phyloP scores from a whole-genome alignment of 768 basidiomycete genomes.

The Goffeauzyma gilvescens region DNA sequence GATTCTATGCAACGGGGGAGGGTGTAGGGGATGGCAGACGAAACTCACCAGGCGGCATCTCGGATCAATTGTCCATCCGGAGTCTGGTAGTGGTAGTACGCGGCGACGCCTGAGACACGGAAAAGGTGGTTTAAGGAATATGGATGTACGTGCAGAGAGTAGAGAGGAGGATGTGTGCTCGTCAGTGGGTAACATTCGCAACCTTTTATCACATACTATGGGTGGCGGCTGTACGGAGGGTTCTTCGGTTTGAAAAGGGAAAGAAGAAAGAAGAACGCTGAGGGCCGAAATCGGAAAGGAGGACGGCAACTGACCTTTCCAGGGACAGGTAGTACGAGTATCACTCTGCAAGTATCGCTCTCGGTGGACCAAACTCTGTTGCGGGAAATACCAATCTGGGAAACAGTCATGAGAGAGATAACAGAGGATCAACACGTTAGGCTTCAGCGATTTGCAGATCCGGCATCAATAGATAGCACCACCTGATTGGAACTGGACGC shows the following conservation, averaged over 20 bases:
- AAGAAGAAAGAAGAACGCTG: not conserved
- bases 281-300: not conserved
- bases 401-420: not conserved
- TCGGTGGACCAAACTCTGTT: slow-evolving; percentile 23
- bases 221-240: no score
- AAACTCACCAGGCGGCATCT: slow-evolving; percentile 23
- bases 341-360: slow-evolving; percentile 14
- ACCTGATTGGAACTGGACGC: no score
- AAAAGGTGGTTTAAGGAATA: not conserved
- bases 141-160: no score
- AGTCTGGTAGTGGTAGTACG: slow-evolving; percentile 25
- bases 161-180: no score
- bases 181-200: no score
- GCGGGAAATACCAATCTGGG: slow-evolving; percentile 26
- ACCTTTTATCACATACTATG: no score
- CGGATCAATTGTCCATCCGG: slow-evolving; percentile 24
- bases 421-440: not conserved
- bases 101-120: slow-evolving; percentile 15
- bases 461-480: slow-evolving; percentile 2
- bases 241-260: no score
- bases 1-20: no score
- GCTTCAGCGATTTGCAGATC: not conserved
- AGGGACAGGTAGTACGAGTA: slow-evolving; percentile 24
- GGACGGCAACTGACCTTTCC: slow-evolving; percentile 27
- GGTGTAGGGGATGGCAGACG: not conserved